Base-by-base conservation (phyloP, 2,329 filamentous ascomycete species). In the Ceratocystis diversiconidia region DNA sequence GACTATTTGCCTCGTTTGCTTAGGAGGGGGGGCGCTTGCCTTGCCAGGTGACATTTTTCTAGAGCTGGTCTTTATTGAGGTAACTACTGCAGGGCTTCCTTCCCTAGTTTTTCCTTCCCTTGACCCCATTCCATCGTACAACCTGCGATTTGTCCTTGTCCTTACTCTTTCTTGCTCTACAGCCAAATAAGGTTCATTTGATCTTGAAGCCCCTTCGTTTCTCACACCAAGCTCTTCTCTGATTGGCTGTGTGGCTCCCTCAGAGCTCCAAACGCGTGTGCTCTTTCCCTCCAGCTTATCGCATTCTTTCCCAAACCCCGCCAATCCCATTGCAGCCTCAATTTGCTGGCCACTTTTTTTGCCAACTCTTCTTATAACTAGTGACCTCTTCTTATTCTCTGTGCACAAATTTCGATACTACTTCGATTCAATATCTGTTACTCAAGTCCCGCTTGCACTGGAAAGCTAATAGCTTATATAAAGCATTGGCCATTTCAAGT, bases 291-390 rank as follows among this genome's bases (percentile, higher is more conserved):
- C 17, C 28, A 57, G 52, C 52, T 66, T 19, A 36, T 44, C 41
- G 32, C 32, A 41, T 61, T 65, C 43, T 61, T n/a, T 43, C 10
- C 63, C 15, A 10, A 46, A 62, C 60, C 60, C 60, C 60, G 36
- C 43, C n/a, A 28, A n/a, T n/a, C 36, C 28, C 52, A 50, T 12
- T 57, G 12, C 52, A 57, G 52, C 52, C 52, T 57, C 22, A 15
- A 28, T 32, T 57, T 12, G 10, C 52, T 12, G 52, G 52, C 52
- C 25, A 25, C 52, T 28, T 57, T 28, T 28, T 25, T 52, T 30
- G 59, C 30, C 41, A 36, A 22, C 32, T 22, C 59, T 61, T 61
- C 30, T 41, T 41, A 41, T 41, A 41, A n/a, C 19, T 19, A n/a
- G 52, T n/a, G 28, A 8, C 52, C 1, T 17, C 28, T 60, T 41